Percentiles rank a stretch among this genome's conserved stretches.
Conservation (phyloP, 345 rosid species). For the Carallia brachiata region DNA sequence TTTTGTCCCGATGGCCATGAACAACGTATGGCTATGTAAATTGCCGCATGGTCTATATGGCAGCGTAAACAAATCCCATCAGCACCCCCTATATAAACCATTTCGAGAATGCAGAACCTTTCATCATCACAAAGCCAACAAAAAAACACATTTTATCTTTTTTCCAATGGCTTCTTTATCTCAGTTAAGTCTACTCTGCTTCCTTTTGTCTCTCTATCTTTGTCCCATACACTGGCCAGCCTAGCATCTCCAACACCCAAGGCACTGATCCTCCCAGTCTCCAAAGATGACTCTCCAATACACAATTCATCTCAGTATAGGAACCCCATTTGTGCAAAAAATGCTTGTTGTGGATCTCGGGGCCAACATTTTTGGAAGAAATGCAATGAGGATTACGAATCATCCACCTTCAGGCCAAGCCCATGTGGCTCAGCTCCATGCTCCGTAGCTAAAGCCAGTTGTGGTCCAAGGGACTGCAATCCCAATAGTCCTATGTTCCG, state of each 20-base stretch:
- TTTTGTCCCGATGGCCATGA: no score
- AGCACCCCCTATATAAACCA: no score
- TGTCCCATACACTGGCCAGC: constrained; percentile 8
- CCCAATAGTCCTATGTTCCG: not conserved
- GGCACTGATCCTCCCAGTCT: constrained; percentile 26
- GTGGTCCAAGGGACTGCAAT: not conserved
- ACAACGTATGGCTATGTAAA: no score
- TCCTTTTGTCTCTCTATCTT: not conserved
- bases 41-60: no score
- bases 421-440: constrained; percentile 18
- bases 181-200: not conserved
- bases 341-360: constrained; percentile 10
- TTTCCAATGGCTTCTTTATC: constrained; percentile 5
- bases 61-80: no score
- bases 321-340: constrained; percentile 18
- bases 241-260: constrained; percentile 17
- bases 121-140: not conserved
- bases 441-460: constrained; percentile 11
- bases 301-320: constrained; percentile 14
- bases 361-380: constrained; percentile 15
- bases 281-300: constrained; percentile 30
- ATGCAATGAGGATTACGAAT: constrained; percentile 6
- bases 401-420: constrained; percentile 14
- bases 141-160: not conserved
- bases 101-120: not conserved